Base-by-base conservation (phyloP, 2,329 filamentous ascomycete species). In the Dothistroma septosporum region DNA sequence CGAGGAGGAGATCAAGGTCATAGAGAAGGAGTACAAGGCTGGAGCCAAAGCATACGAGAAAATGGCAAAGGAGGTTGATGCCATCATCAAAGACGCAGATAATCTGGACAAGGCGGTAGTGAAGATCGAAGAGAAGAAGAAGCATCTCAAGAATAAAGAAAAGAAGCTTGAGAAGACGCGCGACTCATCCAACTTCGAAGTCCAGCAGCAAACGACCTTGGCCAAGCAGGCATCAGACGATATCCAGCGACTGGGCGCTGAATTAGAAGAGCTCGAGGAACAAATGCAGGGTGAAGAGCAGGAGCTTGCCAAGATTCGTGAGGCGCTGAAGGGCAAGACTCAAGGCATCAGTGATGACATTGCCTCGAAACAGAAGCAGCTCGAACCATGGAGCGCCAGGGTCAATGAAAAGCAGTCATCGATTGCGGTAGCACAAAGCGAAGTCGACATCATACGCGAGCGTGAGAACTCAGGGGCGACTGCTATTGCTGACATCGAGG, bases 41-140 rank as follows among this genome's bases (percentile, higher is more conserved):
- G 90, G 89, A n/a, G 84, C 83, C 66, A 95, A 92, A 70, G 89
- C 95, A 64, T 92, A 88, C 65, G 92, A 95, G 66, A 80, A 81
- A 1, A 85, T 95, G 65, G 91, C 96, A 68, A 93, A 95, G 76
- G 83, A 90, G 56, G 87, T 88, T 0, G 90, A 97, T 68, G 82
- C 80, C 28, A 81, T 96, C 57, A 79, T 88, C 62, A 96, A 96
- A 73, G 91, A 97, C 73, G 87, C 94, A 77, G 87, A 91, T 49
- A 93, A 92, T 72, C 92, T 95, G 64, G 95, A 99, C 72, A 96
- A 97, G 73, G 94, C 97, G 72, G 87, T 88, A 22, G 94, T 99
- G 76, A 99, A 99, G 73, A 92, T 96, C 67, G 93, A 97, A 66
- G 95, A 99, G 76, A 97, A 97, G 81, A 88, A 89, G 74, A 99